Evolutionary conservation across 768 basidiomycete genomes (phyloP).

Genomic region (Russula emetica): DNA sequence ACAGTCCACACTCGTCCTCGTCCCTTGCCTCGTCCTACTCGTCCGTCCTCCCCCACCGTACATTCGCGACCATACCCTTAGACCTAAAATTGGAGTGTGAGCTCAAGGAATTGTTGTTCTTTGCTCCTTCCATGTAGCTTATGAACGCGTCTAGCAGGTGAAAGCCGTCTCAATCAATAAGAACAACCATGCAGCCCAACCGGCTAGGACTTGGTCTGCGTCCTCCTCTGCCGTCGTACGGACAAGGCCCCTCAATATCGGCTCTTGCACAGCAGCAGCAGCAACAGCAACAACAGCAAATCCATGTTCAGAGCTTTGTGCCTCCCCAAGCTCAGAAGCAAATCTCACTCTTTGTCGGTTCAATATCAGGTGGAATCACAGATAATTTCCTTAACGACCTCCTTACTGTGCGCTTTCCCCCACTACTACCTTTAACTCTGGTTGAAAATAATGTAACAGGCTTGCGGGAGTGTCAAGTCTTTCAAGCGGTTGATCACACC

Average conservation of each 20-base stretch:
- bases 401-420: conserved; percentile 54
- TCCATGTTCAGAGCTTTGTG: conserved; percentile 54
- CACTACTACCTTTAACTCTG: neutral
- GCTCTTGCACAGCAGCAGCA: conserved; percentile 86
- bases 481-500: conserved; percentile 93
- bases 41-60: too few species aligned
- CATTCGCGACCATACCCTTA: neutral
- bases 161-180: neutral
- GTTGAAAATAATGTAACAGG: conserved; percentile 43
- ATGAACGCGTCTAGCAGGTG: neutral
- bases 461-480: conserved; percentile 83
- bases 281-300: conserved; percentile 52
- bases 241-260: conserved; percentile 88
- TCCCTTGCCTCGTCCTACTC: neutral
- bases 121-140: neutral
- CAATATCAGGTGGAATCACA: conserved; percentile 89
- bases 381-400: conserved; percentile 77
- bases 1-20: neutral
- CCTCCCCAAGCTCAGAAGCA: conserved; percentile 67
- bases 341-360: conserved; percentile 84
- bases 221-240: conserved; percentile 80
- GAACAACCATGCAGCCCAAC: conserved; percentile 54
- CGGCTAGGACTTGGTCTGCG: conserved; percentile 83
- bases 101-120: neutral
- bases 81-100: neutral